A percentile compares a stretch with the other conserved stretches of the same genome.
These are phyloP conservation scores for Saccharomycopsis amapae DNA, from an alignment of 805 yeast species.

Conservation along the genomic window DNA sequence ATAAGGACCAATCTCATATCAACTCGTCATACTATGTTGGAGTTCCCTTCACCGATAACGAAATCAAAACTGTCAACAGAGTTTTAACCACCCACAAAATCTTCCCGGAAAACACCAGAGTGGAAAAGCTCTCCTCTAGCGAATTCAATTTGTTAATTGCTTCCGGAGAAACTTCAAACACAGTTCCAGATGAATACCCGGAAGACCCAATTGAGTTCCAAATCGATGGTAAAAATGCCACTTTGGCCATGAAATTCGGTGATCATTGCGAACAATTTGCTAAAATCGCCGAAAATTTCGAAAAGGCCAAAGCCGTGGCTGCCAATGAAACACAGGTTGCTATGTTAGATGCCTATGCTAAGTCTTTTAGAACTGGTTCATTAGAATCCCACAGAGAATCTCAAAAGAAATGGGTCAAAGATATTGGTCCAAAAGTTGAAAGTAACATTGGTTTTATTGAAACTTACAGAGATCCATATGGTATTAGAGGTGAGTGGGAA, in stretches of 20 bases:
- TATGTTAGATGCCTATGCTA: slow-evolving; percentile 60
- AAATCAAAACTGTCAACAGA: slow-evolving; percentile 59
- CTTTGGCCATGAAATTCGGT: slow-evolving; percentile 58
- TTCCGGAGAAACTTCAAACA: slow-evolving; percentile 45
- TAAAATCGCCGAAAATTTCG: slow-evolving; percentile 48
- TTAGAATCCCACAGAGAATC: slow-evolving; percentile 81
- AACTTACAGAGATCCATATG: slow-evolving; percentile 88
- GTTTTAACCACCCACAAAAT: slow-evolving; percentile 57
- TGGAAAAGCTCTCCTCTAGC: slow-evolving; percentile 44
- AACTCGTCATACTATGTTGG: slow-evolving; percentile 66
- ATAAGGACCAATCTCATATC: slow-evolving; percentile 26
- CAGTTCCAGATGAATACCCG: slow-evolving; percentile 45
- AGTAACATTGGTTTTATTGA: slow-evolving; percentile 88
- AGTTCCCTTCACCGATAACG: slow-evolving; percentile 43
- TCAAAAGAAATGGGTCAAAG: slow-evolving; percentile 84
- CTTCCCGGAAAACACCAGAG: slow-evolving; percentile 76
- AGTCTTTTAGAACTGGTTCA: slow-evolving; percentile 72
- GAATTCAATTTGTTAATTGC: slow-evolving; percentile 63
- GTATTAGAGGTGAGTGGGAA: slow-evolving; percentile 92
- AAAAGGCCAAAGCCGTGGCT: slow-evolving; percentile 50
- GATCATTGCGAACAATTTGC: slow-evolving; percentile 66
- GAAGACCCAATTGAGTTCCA: slow-evolving; percentile 31
- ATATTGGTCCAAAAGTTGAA: slow-evolving; percentile 68
- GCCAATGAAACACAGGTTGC: slow-evolving; percentile 67
- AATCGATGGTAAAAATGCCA: slow-evolving; percentile 34